These are phyloP conservation scores for Leccinum aurantiacum DNA, from an alignment of 768 basidiomycete species.

Conservation along the genomic window DNA sequence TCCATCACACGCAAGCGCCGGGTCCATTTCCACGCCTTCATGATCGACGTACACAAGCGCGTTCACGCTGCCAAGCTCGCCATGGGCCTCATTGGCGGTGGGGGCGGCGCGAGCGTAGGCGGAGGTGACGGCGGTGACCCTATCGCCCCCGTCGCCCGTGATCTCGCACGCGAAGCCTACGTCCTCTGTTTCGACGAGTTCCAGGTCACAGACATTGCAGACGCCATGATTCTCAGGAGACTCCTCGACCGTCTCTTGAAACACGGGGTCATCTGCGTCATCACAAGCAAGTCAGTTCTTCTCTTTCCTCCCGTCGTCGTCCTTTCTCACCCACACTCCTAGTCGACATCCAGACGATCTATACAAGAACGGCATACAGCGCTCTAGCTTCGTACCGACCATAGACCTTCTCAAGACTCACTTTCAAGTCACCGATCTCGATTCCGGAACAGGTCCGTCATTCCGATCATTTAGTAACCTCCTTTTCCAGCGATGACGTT, in stretches of 20 bases:
- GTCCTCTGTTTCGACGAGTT: slow-evolving; percentile 98
- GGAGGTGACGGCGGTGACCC: slow-evolving; percentile 59
- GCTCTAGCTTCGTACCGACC: slow-evolving; percentile 90
- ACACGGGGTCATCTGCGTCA: slow-evolving; percentile 89
- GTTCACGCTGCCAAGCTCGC: slow-evolving; percentile 77
- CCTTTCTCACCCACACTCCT: background rate
- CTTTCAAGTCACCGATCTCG: slow-evolving; percentile 87
- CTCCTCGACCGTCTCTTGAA: slow-evolving; percentile 83
- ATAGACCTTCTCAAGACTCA: slow-evolving; percentile 89
- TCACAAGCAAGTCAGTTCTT: slow-evolving; percentile 89
- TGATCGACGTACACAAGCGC: slow-evolving; percentile 97
- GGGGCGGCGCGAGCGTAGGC: slow-evolving; percentile 27
- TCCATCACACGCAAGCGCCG: slow-evolving; percentile 72
- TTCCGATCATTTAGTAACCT: background rate
- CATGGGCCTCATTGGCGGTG: slow-evolving; percentile 55
- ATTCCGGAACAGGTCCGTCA: slow-evolving; percentile 85
- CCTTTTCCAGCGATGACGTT: background rate
- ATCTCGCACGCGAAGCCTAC: slow-evolving; percentile 79
- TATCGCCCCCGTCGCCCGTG: slow-evolving; percentile 82
- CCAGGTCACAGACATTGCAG: slow-evolving; percentile 97
- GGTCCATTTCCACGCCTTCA: slow-evolving; percentile 98
- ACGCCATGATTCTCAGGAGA: slow-evolving; percentile 95
- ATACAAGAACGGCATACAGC: slow-evolving; percentile 98
- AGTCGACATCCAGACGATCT: slow-evolving; percentile 97
- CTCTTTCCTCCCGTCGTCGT: background rate